Percentiles rank a stretch among this genome's conserved stretches.
These are phyloP conservation scores for Ceratocystis lukuohia DNA, from an alignment of 2,329 filamentous ascomycete species.

Conservation along the genomic window DNA sequence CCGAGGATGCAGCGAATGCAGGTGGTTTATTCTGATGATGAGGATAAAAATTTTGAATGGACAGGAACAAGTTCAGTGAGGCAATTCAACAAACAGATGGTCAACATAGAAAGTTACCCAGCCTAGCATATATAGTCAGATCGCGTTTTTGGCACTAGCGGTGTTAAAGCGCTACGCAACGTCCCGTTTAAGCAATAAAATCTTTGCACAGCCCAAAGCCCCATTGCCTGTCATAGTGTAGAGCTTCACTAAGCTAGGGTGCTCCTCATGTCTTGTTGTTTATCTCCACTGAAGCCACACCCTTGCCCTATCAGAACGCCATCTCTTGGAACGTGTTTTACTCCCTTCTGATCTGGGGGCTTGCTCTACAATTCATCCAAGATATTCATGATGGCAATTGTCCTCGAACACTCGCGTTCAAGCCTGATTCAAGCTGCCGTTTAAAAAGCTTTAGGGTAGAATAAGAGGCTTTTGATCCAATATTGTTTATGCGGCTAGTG, in stretches of 20 bases:
- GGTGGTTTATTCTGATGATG: not conserved
- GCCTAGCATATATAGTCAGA: conserved; percentile 2
- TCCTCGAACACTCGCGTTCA: not conserved
- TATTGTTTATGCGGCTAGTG: not conserved
- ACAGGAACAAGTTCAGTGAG: not conserved
- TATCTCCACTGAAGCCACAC: not conserved
- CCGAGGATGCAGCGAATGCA: not conserved
- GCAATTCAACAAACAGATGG: not conserved
- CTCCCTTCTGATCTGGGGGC: not conserved
- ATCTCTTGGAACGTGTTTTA: conserved; percentile 8
- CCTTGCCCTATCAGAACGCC: conserved; percentile 13
- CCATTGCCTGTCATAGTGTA: not conserved
- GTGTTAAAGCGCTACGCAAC: not conserved
- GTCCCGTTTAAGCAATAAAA: conserved; percentile 5
- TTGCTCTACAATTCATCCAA: not conserved
- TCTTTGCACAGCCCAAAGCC: not conserved
- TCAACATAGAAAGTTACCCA: not conserved
- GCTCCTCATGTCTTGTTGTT: no score
- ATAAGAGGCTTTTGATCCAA: not conserved
- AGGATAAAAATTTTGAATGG: not conserved
- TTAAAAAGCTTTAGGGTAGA: not conserved
- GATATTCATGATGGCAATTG: not conserved
- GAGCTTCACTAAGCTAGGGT: not conserved
- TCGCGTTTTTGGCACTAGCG: conserved; percentile 9
- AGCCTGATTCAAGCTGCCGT: not conserved